Conservation (phyloP, 208 protist species). For the Herpetomonas tarakana region DNA sequence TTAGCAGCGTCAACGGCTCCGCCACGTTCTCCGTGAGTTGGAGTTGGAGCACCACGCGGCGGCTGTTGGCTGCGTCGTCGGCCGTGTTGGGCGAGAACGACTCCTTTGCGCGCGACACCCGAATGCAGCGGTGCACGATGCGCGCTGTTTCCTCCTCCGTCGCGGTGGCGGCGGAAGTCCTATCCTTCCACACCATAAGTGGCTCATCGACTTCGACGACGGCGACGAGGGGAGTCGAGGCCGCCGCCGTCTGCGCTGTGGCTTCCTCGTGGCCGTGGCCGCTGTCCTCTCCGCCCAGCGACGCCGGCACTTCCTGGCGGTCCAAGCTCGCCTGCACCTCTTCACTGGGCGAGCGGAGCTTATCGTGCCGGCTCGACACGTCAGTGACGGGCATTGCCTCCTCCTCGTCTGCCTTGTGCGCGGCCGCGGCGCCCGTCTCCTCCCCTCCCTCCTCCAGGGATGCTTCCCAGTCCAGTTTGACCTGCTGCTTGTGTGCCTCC, state of each 20-base stretch:
- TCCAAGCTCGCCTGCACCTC: background rate
- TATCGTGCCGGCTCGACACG: background rate
- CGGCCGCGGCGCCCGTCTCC: background rate
- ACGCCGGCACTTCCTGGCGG: background rate
- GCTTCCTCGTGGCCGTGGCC: background rate
- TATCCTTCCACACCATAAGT: background rate
- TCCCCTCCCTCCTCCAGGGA: background rate
- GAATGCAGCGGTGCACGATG: background rate
- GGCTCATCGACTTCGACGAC: background rate
- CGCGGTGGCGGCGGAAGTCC: too few species aligned
- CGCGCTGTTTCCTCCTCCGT: background rate
- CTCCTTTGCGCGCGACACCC: background rate
- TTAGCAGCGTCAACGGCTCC: constrained; percentile 3
- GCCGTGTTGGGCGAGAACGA: background rate
- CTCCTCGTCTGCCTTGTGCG: background rate
- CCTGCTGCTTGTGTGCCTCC: background rate
- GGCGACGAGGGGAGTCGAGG: background rate
- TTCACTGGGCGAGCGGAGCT: background rate
- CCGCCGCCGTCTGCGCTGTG: background rate
- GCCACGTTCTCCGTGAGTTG: constrained; percentile 5
- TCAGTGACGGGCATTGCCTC: background rate
- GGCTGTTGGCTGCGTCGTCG: background rate
- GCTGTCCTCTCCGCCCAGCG: background rate
- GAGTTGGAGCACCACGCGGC: constrained; percentile 1
- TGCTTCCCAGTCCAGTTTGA: background rate